A percentile compares a stretch with the other conserved stretches of the same genome.
Conservation (phyloP, 169 alveolate genomes). For the Cryptosporidium parvum region DNA sequence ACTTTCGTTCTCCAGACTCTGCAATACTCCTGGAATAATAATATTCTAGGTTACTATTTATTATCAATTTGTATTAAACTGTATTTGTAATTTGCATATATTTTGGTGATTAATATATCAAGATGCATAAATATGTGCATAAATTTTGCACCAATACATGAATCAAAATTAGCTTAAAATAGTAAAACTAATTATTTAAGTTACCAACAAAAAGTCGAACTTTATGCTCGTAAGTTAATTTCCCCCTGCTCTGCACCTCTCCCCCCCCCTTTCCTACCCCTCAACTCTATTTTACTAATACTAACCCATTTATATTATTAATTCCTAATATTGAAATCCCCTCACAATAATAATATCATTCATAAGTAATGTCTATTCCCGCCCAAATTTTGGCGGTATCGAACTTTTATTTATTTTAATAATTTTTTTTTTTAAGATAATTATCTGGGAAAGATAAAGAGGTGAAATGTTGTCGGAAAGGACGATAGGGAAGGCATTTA, state of each 20-base stretch:
- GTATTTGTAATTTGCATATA: neutral
- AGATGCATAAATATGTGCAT: neutral
- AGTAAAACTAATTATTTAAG: neutral
- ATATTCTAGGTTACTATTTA: constrained; percentile 7
- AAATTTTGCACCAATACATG: neutral
- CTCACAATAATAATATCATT: neutral
- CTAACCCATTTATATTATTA: neutral
- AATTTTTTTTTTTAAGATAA: neutral
- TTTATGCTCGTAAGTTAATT: neutral
- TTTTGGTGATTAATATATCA: neutral
- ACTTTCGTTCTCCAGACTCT: constrained; percentile 6
- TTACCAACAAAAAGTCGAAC: neutral
- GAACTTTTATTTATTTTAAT: constrained; percentile 6
- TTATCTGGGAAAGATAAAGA: constrained; percentile 1
- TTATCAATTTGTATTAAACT: neutral
- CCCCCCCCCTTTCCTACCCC: neutral
- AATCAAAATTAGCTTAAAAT: constrained; percentile 2
- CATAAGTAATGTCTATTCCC: constrained; percentile 46
- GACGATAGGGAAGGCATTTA: constrained; percentile 67
- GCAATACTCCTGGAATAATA: neutral
- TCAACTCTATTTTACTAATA: neutral
- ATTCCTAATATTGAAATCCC: neutral
- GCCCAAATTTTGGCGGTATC: constrained; percentile 71
- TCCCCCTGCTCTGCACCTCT: neutral
- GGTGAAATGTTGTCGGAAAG: constrained; percentile 71